Base-by-base conservation (phyloP, 129 eudicot species). In the Chrysanthemum makinoi region DNA sequence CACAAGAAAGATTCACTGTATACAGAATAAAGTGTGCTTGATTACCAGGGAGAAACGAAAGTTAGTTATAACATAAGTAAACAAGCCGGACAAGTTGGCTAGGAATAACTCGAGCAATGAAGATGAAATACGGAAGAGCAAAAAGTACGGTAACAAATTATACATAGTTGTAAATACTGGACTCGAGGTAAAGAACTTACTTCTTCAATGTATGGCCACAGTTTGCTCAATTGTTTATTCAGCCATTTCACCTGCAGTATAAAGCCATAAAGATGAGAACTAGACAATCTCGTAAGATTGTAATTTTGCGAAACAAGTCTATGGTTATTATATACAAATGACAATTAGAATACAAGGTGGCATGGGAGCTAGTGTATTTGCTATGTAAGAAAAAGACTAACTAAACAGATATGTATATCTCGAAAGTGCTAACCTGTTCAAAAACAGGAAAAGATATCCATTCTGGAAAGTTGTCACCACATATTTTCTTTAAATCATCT, bases 371-470 rank as follows among this genome's bases (percentile, higher is more conserved):
- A 49, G 35, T 20, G 14, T 35, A 6, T 1, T 28, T 16, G 33
- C 64, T 18, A 54, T 22, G 24, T 12, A 18, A 55, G 53, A 33
- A 17, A 35, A 33, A 35, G 4, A 58, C 30, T 3, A 10, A 2
- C 16, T 28, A 43, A 62, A 20, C 4, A 65, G 46, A 24, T 63
- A 70, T 13, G 66, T 22, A 20, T 24, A 1, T 46, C 20, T 20
- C 0, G 2, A 46, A 72, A 71, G 30, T 78, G 68, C 87, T 68
- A 70, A 94, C 99, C 99, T 94, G 99, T 69, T 94, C 99, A 72
- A 59, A 94, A 65, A 86, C 99, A 71, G 99, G 99, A 76, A 94
- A 94, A 14, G 99, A 90, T 70, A 94, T 90, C 99, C 99, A 94
- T 63, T 89, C 96, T 1, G 99, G 97, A 80, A 88, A 83, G 68